phyloP scores from a whole-genome alignment of 2,329 filamentous ascomycete genomes.

The Calonectria pseudoturangicola region DNA sequence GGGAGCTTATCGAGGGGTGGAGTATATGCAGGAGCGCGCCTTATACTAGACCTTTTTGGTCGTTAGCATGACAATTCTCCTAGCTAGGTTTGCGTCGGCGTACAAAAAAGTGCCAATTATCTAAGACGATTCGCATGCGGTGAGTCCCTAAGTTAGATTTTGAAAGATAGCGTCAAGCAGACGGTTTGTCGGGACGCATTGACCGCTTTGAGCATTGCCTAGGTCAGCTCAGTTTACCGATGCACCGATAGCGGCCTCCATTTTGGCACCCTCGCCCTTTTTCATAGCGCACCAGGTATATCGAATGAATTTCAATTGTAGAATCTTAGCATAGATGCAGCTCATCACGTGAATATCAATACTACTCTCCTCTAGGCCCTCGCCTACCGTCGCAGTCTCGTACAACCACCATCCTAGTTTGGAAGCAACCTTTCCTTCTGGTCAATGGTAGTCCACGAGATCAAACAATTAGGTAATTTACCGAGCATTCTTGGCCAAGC shows the following conservation, averaged over 20 bases:
- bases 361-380: neutral
- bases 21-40: conserved; percentile 14
- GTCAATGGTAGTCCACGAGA: neutral
- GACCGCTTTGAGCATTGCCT: conserved; percentile 8
- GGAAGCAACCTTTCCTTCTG: neutral
- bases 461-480: neutral
- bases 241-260: neutral
- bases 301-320: neutral
- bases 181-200: neutral
- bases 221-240: neutral
- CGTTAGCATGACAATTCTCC: neutral
- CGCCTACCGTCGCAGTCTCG: neutral
- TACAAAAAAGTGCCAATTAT: neutral
- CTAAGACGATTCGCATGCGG: conserved; percentile 3
- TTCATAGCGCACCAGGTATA: neutral
- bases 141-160: neutral
- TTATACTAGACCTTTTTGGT: conserved; percentile 1
- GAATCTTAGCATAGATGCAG: neutral
- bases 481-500: neutral
- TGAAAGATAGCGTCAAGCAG: neutral
- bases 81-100: neutral
- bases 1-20: neutral
- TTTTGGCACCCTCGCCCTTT: neutral
- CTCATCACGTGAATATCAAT: neutral
- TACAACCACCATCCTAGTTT: neutral